Base-by-base conservation (phyloP, 2,329 filamentous ascomycete genomes). In the Xylaria hypoxylon region DNA sequence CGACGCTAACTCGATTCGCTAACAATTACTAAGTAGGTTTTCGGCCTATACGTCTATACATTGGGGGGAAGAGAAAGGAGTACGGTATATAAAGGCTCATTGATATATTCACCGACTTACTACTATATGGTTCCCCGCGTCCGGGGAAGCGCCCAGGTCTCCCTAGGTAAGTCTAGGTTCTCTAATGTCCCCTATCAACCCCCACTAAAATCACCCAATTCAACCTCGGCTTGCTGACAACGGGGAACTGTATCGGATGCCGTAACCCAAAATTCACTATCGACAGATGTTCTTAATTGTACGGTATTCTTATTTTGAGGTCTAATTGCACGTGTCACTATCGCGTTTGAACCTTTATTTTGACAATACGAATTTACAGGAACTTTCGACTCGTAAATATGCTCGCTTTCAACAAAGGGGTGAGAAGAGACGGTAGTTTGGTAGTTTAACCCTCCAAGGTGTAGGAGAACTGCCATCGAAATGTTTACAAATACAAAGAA, bases 181-280 rank as follows among this genome's bases (percentile, higher is more conserved):
- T 38, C 11, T 11, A 38, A 38, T 38, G 35, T 5, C 35, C 35
- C 24, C 24, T 28, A 38, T 15, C 50, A 38, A 13, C 7, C 62
- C 56, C 42, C 62, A 59, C 40, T 38, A 59, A 58, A 64, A 40
- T 4, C 52, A 22, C 63, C 50, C 48, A 48, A 40, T 59, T 40
- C 17, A 38, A 48, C 62, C 62, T 64, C 62, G 56, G 62, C 50
- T 60, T 17, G 15, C 62, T 8, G 24, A 22, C 33, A 31, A 44
- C 19, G 35, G 38, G 38, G 51, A 31, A 28, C 22, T 35, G 17
- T 17, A 19, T 33, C 48, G 31, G 62, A 50, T 31, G 19, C 56
- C 50, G 50, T 40, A 24, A 50, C 13, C 48, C 42, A 56, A 56
- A 19, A 17, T 22, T 31, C 15, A 31, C 26, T 15, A 26, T 40